Evolutionary conservation across 441 rosid genomes (phyloP).

Genomic region (Croton setiger): DNA sequence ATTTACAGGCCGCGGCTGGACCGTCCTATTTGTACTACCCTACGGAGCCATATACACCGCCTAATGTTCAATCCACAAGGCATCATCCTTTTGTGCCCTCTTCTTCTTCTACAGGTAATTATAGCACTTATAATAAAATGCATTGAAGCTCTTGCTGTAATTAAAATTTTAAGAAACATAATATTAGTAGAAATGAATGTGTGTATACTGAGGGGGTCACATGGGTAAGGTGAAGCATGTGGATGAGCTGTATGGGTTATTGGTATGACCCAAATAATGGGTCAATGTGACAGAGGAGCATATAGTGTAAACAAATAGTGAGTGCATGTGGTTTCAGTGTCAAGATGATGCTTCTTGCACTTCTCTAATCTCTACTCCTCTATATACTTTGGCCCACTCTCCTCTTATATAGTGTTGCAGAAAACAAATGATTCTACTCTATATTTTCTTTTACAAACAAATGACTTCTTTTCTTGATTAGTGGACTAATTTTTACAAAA

Average conservation of each 20-base stretch:
- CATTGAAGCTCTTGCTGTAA: neutral
- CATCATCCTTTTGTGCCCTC: constrained; percentile 39
- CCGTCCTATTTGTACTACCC: constrained; percentile 61
- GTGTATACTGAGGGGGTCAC: constrained; percentile 26
- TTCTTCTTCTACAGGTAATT: constrained; percentile 26
- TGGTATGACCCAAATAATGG: constrained; percentile 36
- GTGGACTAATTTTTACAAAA: too few species aligned
- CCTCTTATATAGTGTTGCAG: neutral
- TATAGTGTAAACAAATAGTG: constrained; percentile 33
- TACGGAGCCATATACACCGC: constrained; percentile 29
- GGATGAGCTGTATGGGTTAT: constrained; percentile 62
- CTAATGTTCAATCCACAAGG: constrained; percentile 29
- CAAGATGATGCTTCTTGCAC: constrained; percentile 23
- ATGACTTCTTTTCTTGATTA: too few species aligned
- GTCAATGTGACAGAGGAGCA: constrained; percentile 39
- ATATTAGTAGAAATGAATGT: neutral
- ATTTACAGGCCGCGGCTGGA: constrained; percentile 21
- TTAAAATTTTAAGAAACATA: neutral
- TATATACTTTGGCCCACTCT: constrained; percentile 28
- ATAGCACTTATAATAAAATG: too few species aligned
- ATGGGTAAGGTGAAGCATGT: constrained; percentile 48
- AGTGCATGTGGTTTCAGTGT: constrained; percentile 36
- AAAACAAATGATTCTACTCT: too few species aligned
- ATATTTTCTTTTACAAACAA: too few species aligned
- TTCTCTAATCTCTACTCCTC: constrained; percentile 26